These are phyloP conservation scores for Claviceps purpurea DNA, from an alignment of 2,329 filamentous ascomycete genomes.

Conservation along the genomic window DNA sequence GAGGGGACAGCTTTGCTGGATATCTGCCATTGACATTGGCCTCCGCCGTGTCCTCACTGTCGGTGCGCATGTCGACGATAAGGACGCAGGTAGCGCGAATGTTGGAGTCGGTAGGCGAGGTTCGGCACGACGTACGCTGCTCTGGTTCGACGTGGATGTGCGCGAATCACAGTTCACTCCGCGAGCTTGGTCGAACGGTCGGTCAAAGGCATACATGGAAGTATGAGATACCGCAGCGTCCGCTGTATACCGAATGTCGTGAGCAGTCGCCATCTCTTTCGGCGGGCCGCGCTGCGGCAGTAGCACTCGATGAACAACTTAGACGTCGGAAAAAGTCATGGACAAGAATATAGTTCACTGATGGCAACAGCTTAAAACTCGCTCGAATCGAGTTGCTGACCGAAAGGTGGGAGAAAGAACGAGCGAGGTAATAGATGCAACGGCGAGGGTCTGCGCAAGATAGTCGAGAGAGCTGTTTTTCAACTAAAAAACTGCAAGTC, in stretches of 20 bases:
- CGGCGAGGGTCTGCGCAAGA: not conserved
- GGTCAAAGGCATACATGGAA: conserved; percentile 7
- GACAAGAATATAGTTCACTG: conserved; percentile 8
- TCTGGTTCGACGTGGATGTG: not conserved
- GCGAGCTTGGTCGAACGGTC: conserved; percentile 6
- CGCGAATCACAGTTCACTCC: not conserved
- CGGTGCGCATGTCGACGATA: conserved; percentile 23
- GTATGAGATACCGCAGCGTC: conserved; percentile 10
- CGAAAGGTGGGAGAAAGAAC: not conserved
- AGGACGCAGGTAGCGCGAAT: conserved; percentile 47
- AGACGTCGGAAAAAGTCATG: conserved; percentile 26
- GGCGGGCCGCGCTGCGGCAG: conserved; percentile 35
- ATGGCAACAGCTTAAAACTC: not conserved
- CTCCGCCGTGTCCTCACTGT: conserved; percentile 37
- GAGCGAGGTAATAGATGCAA: not conserved
- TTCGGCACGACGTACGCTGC: conserved; percentile 2
- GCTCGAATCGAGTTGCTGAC: not conserved
- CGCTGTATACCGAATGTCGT: conserved; percentile 23
- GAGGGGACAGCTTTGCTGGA: conserved; percentile 18
- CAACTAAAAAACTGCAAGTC: not conserved
- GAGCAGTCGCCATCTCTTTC: conserved; percentile 29
- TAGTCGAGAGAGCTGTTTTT: not conserved
- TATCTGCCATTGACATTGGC: conserved; percentile 40
- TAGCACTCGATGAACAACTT: conserved; percentile 28
- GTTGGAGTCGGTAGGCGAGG: conserved; percentile 45